phyloP scores from a whole-genome alignment of 2,329 filamentous ascomycete species.

The Phialophora macrospora region DNA sequence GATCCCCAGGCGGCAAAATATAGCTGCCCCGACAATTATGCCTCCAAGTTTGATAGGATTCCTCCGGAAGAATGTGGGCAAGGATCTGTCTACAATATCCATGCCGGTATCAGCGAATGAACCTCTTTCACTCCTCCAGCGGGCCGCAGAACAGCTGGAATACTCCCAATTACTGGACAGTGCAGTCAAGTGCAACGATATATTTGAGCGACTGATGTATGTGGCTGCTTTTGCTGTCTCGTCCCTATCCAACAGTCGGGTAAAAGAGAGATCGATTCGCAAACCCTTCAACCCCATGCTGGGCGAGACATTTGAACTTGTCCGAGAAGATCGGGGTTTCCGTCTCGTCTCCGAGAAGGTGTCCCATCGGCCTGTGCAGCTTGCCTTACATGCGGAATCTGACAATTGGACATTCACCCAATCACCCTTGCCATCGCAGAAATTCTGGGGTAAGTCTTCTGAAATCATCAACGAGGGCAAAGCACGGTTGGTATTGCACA shows the following conservation, averaged over 20 bases:
- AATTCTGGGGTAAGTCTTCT: constrained; percentile 97
- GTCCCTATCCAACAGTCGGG: constrained; percentile 77
- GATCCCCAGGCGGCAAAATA: constrained; percentile 69
- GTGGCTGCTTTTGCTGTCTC: constrained; percentile 91
- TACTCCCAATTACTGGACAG: constrained; percentile 83
- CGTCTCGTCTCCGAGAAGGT: constrained; percentile 96
- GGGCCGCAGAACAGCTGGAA: constrained; percentile 86
- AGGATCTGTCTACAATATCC: constrained; percentile 92
- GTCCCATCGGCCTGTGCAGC: constrained; percentile 84
- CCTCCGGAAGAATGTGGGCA: constrained; percentile 95
- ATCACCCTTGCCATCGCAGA: constrained; percentile 85
- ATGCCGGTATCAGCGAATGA: constrained; percentile 99
- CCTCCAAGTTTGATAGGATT: constrained; percentile 94
- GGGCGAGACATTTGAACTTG: constrained; percentile 91
- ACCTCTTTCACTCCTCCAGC: constrained; percentile 83
- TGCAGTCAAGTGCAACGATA: constrained; percentile 63
- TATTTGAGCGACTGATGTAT: constrained; percentile 76
- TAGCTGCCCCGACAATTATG: constrained; percentile 74
- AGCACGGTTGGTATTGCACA: constrained; percentile 76
- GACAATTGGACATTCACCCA: constrained; percentile 85
- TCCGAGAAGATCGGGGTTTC: constrained; percentile 85
- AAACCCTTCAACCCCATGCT: constrained; percentile 98
- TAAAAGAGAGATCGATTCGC: constrained; percentile 87
- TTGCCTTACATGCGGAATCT: constrained; percentile 91
- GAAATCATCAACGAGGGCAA: constrained; percentile 93